These are phyloP conservation scores for Brassica hybrid DNA, from an alignment of 441 rosid species.

Conservation along the genomic window DNA sequence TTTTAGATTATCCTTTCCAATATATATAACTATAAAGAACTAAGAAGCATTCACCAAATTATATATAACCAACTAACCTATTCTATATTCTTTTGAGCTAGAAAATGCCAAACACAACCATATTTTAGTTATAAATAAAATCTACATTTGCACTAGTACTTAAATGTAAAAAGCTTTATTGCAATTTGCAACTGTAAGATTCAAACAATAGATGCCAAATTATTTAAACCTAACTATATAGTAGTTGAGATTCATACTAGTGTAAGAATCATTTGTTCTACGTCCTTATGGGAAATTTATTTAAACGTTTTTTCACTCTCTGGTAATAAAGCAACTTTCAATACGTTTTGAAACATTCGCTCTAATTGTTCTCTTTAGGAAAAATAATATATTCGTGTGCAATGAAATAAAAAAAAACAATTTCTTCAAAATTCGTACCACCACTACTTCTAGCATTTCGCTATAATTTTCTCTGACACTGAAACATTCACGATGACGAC, in stretches of 20 bases:
- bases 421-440: no score
- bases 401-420: background rate
- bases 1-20: background rate
- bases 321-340: background rate
- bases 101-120: no score
- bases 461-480: slow-evolving; percentile 21
- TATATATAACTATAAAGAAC: background rate
- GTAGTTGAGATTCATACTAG: background rate
- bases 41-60: slow-evolving; percentile 9
- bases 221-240: background rate
- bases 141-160: background rate
- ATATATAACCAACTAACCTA: background rate
- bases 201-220: no score
- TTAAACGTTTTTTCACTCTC: background rate
- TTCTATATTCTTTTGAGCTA: background rate
- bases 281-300: background rate
- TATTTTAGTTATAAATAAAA: background rate
- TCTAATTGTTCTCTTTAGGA: background rate
- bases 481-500: slow-evolving; percentile 30
- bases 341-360: background rate
- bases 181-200: background rate
- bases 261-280: background rate
- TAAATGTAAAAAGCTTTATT: background rate
- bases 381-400: background rate
- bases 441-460: slow-evolving; percentile 3